Evolutionary conservation across 1,284 basidiomycete species (phyloP).

Genomic region (Irpex rosettiformis): DNA sequence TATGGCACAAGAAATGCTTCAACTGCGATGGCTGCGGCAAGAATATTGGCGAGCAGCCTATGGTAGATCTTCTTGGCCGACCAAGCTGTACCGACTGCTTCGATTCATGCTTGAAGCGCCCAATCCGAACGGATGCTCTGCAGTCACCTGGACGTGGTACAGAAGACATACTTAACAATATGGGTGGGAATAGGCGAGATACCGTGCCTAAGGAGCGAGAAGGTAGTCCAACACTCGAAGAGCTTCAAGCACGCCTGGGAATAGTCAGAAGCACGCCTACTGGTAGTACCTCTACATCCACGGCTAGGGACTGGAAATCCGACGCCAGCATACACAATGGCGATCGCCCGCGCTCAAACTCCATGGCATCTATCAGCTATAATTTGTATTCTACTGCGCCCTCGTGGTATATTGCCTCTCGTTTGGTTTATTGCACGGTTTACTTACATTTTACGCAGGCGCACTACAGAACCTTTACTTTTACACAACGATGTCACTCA

Average conservation of each 20-base stretch:
- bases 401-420: not conserved
- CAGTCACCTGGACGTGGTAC: not conserved
- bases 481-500: not conserved
- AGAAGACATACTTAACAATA: not conserved
- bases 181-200: slow-evolving; percentile 4
- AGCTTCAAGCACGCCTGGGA: slow-evolving; percentile 50
- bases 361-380: not conserved
- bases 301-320: slow-evolving; percentile 15
- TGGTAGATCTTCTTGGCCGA: slow-evolving; percentile 76
- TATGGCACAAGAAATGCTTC: slow-evolving; percentile 81
- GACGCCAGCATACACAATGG: too few species aligned
- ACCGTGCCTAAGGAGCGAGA: slow-evolving; percentile 34
- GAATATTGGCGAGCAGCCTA: slow-evolving; percentile 66
- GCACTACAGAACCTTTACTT: not conserved
- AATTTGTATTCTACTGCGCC: not conserved
- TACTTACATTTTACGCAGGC: not conserved
- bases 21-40: slow-evolving; percentile 67
- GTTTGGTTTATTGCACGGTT: not conserved
- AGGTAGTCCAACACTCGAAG: slow-evolving; percentile 60
- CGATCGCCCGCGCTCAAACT: not conserved
- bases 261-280: slow-evolving; percentile 28
- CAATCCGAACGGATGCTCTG: slow-evolving; percentile 8
- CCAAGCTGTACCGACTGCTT: slow-evolving; percentile 78
- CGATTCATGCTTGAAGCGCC: slow-evolving; percentile 60
- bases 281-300: slow-evolving; percentile 23